phyloP scores from a whole-genome alignment of 2,329 filamentous ascomycete genomes.

The Fusarium sarcochroum region DNA sequence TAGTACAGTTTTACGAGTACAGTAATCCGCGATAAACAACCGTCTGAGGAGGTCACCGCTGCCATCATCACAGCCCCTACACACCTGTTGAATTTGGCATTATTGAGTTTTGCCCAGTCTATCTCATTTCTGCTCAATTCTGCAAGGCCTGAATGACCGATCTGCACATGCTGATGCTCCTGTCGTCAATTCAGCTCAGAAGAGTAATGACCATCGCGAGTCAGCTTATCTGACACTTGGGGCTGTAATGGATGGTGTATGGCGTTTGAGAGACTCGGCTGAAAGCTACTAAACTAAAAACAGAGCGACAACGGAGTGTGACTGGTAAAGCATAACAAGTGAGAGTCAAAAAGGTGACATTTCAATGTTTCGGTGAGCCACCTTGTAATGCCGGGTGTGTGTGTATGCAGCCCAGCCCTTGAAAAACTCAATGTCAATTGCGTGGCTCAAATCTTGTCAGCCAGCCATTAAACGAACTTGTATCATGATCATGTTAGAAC shows the following conservation, averaged over 20 bases:
- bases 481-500: constrained; percentile 4
- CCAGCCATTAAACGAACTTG: neutral
- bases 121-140: neutral
- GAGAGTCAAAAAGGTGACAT: neutral
- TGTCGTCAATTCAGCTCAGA: constrained; percentile 25
- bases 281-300: too few species aligned
- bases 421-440: neutral
- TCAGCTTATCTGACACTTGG: constrained; percentile 45
- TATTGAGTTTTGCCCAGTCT: neutral
- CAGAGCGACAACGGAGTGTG: too few species aligned
- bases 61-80: constrained; percentile 7
- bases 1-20: neutral
- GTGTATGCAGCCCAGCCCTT: constrained; percentile 6
- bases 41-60: constrained; percentile 17
- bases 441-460: constrained; percentile 10
- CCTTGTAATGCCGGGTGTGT: constrained; percentile 21
- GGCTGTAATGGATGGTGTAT: constrained; percentile 6
- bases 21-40: constrained; percentile 2
- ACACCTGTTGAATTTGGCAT: too few species aligned
- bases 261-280: too few species aligned
- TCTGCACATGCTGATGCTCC: constrained; percentile 12
- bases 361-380: constrained; percentile 29
- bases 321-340: neutral
- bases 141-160: constrained; percentile 1
- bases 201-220: constrained; percentile 37